Evolutionary conservation across 768 basidiomycete species (phyloP), one percentile per base, ranked within the genome.

Genomic region (Tulasnella sp.): DNA sequence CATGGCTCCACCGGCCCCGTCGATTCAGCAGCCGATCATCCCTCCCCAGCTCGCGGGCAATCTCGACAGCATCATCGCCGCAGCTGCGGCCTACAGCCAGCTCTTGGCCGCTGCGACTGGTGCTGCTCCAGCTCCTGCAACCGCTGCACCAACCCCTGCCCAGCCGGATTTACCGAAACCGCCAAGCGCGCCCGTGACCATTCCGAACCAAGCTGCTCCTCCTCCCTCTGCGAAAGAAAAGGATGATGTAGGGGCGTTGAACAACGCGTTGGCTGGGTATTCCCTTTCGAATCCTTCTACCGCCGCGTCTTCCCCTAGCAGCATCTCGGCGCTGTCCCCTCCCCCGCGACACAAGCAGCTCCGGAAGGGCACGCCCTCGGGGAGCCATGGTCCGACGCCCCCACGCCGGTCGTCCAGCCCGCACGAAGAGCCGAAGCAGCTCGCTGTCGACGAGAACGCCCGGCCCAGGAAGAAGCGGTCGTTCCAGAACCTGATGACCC

Each of bases 11-110:
- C 34, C 71, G 39, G 34, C 71, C 39, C 39, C 71, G 71, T 34
- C 71, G 16, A 2, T 71, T 24, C 71, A 71, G 39, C 71, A 71
- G 39, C 71, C 71, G 39, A 71, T 71, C 71, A 71, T 71, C 71
- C 71, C 71, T 21, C 71, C 71, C 12, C 71, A 71, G 24, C 27
- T 71, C 27, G 71, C 71, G 71, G 27, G 71, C 39, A 71, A 71
- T 24, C 71, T 71, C 21, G 71, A 71, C 39, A 71, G 71, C 12
- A 71, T 71, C 27, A 36, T 71, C 27, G 71, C 71, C 39, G 71
- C 71, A 3, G 71, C 71, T 36, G 10, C 71, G 71, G 71, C 71
- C 18, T 71, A 71, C 12, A 19, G 19, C 21, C 71, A 71, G 27
- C 71, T 71, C 5, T 24, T 52, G 48, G 48, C 48, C 48, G 71